These are phyloP conservation scores for Teratosphaeria destructans DNA, from an alignment of 2,329 filamentous ascomycete genomes.

Conservation along the genomic window DNA sequence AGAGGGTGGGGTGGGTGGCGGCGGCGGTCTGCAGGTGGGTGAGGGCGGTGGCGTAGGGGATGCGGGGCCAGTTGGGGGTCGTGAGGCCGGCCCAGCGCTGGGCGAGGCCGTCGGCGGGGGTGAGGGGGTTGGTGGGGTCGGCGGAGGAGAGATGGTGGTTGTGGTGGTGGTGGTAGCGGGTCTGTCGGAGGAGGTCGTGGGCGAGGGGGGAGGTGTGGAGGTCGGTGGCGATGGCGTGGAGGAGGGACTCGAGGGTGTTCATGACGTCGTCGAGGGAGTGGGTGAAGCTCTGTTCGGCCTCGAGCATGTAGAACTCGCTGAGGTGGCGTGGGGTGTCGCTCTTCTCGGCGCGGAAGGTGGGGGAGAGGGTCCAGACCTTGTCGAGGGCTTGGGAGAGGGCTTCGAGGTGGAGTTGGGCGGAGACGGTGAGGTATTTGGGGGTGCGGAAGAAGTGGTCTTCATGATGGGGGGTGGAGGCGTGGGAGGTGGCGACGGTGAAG, in stretches of 20 bases:
- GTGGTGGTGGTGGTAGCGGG: not conserved
- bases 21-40: conserved; percentile 48
- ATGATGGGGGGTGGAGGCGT: conserved; percentile 22
- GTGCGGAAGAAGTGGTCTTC: conserved; percentile 61
- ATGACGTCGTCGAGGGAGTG: conserved; percentile 62
- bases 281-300: conserved; percentile 77
- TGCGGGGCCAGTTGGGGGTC: conserved; percentile 68
- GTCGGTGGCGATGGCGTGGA: conserved; percentile 47
- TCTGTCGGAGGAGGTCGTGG: conserved; percentile 40
- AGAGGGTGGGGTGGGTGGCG: conserved; percentile 35
- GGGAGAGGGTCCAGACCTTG: conserved; percentile 87
- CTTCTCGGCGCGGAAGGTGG: conserved; percentile 85
- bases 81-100: conserved; percentile 62
- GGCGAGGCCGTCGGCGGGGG: conserved; percentile 44
- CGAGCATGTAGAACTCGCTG: conserved; percentile 98
- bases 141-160: not conserved
- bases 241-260: conserved; percentile 67
- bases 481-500: conserved; percentile 52
- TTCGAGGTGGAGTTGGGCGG: conserved; percentile 87
- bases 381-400: conserved; percentile 79
- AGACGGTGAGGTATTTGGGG: conserved; percentile 93
- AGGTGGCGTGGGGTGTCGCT: conserved; percentile 90
- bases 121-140: conserved; percentile 21
- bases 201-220: conserved; percentile 42
- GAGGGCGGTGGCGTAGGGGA: conserved; percentile 76